Evolutionary conservation across 345 rosid genomes (phyloP).

Genomic region (Chamaenerion angustifolium): DNA sequence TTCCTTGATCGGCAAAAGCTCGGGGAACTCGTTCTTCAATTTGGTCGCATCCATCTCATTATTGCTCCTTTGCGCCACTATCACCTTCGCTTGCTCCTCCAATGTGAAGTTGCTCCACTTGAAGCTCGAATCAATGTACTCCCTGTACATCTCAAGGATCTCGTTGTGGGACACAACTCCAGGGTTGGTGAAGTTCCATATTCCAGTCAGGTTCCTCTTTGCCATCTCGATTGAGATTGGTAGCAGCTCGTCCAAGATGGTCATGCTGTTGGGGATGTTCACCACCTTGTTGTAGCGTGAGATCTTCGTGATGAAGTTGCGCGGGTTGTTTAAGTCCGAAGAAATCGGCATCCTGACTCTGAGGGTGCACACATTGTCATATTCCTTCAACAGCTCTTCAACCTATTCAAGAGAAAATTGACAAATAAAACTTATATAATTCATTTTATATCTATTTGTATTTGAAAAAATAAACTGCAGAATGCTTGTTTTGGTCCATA

Average conservation of each 20-base stretch:
- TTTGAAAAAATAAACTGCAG: too few relatives aligned
- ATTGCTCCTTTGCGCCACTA: conserved; percentile 40
- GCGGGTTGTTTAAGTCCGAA: conserved; percentile 36
- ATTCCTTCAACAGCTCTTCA: conserved; percentile 37
- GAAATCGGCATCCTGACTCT: conserved; percentile 44
- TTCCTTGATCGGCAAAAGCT: conserved; percentile 31
- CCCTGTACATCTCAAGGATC: conserved; percentile 39
- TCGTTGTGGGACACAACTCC: conserved; percentile 39
- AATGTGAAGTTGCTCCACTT: conserved; percentile 27
- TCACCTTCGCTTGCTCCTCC: conserved; percentile 43
- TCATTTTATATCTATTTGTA: too few relatives aligned
- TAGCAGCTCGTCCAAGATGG: conserved; percentile 34
- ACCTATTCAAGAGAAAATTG: conserved; percentile 15
- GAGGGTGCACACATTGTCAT: conserved; percentile 35
- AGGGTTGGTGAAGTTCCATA: conserved; percentile 47
- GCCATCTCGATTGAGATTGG: conserved; percentile 44
- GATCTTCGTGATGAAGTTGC: conserved; percentile 39
- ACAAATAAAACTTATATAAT: too few relatives aligned
- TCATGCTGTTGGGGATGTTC: conserved; percentile 40
- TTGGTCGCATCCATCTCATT: conserved; percentile 40
- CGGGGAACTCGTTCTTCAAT: conserved; percentile 34
- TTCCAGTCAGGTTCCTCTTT: conserved; percentile 33
- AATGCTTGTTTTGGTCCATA: too few relatives aligned
- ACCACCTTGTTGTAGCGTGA: conserved; percentile 36
- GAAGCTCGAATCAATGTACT: conserved; percentile 25